phyloP scores from a whole-genome alignment of 345 rosid species.

The Pugionium dolabratum region DNA sequence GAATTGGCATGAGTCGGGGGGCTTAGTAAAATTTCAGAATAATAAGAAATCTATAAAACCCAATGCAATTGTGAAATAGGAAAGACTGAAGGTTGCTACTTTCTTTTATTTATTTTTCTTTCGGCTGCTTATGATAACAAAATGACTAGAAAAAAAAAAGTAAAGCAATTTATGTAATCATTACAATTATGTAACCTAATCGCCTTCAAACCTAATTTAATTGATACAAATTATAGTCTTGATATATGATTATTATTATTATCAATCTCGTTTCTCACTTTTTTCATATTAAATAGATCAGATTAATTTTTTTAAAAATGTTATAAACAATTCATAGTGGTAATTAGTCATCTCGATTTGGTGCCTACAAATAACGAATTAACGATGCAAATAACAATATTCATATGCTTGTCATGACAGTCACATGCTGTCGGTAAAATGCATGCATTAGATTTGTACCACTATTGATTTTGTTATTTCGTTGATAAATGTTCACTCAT shows the following conservation, averaged over 20 bases:
- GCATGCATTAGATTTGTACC: not conserved
- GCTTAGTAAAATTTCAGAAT: not conserved
- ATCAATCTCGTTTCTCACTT: not conserved
- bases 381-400: constrained; percentile 11
- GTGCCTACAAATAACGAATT: constrained; percentile 31
- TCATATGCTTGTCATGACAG: constrained; percentile 11
- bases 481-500: too few species aligned
- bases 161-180: constrained; percentile 37
- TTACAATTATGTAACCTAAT: constrained; percentile 34
- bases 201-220: constrained; percentile 29
- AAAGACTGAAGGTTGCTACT: constrained; percentile 38
- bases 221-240: not conserved
- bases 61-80: constrained; percentile 27
- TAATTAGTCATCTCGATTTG: constrained; percentile 6
- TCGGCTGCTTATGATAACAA: constrained; percentile 43
- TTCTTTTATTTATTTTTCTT: constrained; percentile 26
- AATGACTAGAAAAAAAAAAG: constrained; percentile 24
- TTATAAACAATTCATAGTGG: not conserved
- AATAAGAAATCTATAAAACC: too few species aligned
- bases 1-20: not conserved
- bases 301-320: not conserved
- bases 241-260: too few species aligned
- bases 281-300: constrained; percentile 3
- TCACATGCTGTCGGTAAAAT: constrained; percentile 38
- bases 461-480: too few species aligned